These are phyloP conservation scores for Venturia nashicola DNA, from an alignment of 2,329 filamentous ascomycete genomes.

Conservation along the genomic window DNA sequence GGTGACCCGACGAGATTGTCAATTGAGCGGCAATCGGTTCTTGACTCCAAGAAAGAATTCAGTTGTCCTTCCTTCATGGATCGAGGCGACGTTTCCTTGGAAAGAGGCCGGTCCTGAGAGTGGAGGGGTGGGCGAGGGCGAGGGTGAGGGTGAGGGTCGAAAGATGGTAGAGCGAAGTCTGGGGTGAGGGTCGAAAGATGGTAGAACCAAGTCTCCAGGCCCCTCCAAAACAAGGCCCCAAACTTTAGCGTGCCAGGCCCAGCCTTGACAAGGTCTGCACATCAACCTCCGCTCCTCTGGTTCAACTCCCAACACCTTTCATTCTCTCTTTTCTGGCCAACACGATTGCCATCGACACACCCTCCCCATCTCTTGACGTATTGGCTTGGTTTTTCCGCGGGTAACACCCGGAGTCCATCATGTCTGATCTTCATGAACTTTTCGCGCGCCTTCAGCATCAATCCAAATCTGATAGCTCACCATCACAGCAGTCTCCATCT, in stretches of 20 bases:
- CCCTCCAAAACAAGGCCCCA: neutral
- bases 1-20: too few relatives aligned
- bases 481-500: neutral
- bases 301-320: neutral
- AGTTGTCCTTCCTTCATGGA: neutral
- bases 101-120: neutral
- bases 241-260: neutral
- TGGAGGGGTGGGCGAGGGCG: neutral
- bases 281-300: neutral
- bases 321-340: neutral
- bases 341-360: neutral
- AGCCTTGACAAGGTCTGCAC: neutral
- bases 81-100: neutral
- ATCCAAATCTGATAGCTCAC: neutral
- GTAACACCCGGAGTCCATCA: neutral
- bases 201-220: neutral
- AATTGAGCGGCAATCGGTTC: too few relatives aligned
- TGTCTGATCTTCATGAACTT: conserved; percentile 7
- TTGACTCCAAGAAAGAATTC: too few relatives aligned
- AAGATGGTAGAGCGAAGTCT: too few relatives aligned
- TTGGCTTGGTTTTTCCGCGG: neutral
- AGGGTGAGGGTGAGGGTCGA: too few relatives aligned
- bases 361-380: neutral
- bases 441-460: conserved; percentile 7
- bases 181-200: neutral